Conservation (phyloP, 768 basidiomycete genomes). For the Termitomyces titanicus region DNA sequence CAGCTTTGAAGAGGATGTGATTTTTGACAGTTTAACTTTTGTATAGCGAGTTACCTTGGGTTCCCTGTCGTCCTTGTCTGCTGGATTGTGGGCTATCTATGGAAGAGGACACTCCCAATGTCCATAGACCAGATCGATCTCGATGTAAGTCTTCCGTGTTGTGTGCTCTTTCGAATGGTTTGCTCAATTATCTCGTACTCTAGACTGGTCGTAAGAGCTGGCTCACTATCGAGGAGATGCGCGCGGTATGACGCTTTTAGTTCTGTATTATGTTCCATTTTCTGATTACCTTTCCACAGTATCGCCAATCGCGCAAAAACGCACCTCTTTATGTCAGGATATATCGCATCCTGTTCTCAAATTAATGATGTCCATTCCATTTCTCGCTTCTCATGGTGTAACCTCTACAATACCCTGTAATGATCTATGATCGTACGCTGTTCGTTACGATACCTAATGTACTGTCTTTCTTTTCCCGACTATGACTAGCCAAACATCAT, state of each 20-base stretch:
- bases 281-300: conserved; percentile 18
- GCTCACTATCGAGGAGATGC: conserved; percentile 43
- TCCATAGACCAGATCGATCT: conserved; percentile 37
- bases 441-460: not conserved
- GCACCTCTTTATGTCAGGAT: conserved; percentile 34
- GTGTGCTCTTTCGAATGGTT: not conserved
- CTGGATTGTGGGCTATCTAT: conserved; percentile 32
- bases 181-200: not conserved
- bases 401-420: conserved; percentile 3
- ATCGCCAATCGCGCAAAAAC: conserved; percentile 32
- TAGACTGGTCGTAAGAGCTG: conserved; percentile 43
- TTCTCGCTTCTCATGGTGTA: not conserved
- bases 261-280: not conserved
- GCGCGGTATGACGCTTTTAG: conserved; percentile 23
- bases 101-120: conserved; percentile 38
- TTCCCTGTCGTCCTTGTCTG: conserved; percentile 37
- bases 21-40: not conserved
- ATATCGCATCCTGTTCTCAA: conserved; percentile 38
- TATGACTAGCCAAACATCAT: too few relatives aligned
- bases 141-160: conserved; percentile 29
- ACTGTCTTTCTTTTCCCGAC: not conserved
- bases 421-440: not conserved
- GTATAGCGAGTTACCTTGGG: conserved; percentile 35
- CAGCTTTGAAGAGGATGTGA: not conserved
- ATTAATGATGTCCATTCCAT: conserved; percentile 25